Conservation (phyloP, 768 basidiomycete genomes). For the Boletus sensibilis region DNA sequence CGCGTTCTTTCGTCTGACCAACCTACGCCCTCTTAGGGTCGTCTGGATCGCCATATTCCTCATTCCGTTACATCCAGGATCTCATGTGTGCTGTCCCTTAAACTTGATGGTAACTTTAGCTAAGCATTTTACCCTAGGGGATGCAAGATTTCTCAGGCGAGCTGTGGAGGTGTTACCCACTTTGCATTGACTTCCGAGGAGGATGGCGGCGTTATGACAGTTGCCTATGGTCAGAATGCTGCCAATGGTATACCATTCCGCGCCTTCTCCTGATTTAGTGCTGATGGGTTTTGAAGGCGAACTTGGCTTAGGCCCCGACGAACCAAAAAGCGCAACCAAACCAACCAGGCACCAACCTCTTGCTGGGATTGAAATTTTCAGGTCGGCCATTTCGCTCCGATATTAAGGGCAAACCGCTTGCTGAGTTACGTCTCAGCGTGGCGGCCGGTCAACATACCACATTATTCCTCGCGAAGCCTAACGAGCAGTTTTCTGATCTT, state of each 20-base stretch:
- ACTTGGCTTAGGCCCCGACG: constrained; percentile 75
- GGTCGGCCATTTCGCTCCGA: constrained; percentile 46
- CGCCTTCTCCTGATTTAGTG: background rate
- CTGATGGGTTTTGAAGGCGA: constrained; percentile 49
- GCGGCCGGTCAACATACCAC: constrained; percentile 88
- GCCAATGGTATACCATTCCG: constrained; percentile 55
- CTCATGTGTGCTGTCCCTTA: constrained; percentile 55
- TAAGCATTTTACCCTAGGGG: constrained; percentile 45
- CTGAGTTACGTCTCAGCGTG: constrained; percentile 46
- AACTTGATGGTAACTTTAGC: background rate
- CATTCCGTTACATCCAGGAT: constrained; percentile 84
- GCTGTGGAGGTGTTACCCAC: constrained; percentile 87
- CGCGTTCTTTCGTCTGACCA: background rate
- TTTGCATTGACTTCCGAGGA: constrained; percentile 78
- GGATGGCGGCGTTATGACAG: constrained; percentile 74
- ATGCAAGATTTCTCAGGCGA: constrained; percentile 69
- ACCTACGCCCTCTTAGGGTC: constrained; percentile 60
- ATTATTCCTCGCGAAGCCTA: constrained; percentile 75
- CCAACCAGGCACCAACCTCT: constrained; percentile 71
- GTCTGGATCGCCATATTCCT: constrained; percentile 84
- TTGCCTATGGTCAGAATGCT: constrained; percentile 86
- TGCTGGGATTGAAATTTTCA: constrained; percentile 72
- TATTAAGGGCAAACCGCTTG: background rate
- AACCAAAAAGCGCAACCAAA: constrained; percentile 86
- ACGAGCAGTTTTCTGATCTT: constrained; percentile 71